Evolutionary conservation across 2,329 filamentous ascomycete genomes (phyloP), one percentile per base, ranked within the genome.

Genomic region (Thielaviopsis euricoi): DNA sequence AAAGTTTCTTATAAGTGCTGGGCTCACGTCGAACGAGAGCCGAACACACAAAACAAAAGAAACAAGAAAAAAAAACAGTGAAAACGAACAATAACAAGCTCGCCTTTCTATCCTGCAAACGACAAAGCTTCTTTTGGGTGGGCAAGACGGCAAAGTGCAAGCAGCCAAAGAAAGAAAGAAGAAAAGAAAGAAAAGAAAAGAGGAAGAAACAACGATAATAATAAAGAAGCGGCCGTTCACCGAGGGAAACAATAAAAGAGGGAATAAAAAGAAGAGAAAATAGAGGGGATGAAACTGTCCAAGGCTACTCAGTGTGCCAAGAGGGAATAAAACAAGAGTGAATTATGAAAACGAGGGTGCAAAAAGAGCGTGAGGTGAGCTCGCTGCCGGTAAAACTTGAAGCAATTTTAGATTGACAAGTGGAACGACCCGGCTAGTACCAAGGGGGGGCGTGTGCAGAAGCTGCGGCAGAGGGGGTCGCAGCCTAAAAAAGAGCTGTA

Each of bases 71-170:
- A n/a, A 54, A 19, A 53, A 60, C 21, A 61, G 49, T 40, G 22
- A 59, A 37, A 40, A 57, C 54, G 21, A 19, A 49, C 46, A 53
- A 37, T 26, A 54, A 25, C 10, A 58, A 46, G 23, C 55, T 37
- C 43, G 46, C n/a, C 55, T 19, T 29, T 23, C 43, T 48, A 21
- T 19, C 43, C 43, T 6, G 25, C 48, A 52, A 43, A 57, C 52
- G 49, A 58, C 52, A 25, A 58, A 29, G 52, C 43, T 51, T 37
- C 25, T 29, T 19, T 23, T n/a, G n/a, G 50, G 53, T 15, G 48
- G 52, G 21, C 57, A 40, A 58, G 43, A 61, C 37, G 50, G 48
- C 40, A 60, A 57, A 55, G 33, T 50, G 53, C 46, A 43, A 49
- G 48, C n/a, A 54, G 25, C 56, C 21, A 29, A 56, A 33, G 25